Evolutionary conservation across 73 alveolate genomes (phyloP), one percentile per base, ranked within the genome.

Genomic region (Paramecium sexaurelia): DNA sequence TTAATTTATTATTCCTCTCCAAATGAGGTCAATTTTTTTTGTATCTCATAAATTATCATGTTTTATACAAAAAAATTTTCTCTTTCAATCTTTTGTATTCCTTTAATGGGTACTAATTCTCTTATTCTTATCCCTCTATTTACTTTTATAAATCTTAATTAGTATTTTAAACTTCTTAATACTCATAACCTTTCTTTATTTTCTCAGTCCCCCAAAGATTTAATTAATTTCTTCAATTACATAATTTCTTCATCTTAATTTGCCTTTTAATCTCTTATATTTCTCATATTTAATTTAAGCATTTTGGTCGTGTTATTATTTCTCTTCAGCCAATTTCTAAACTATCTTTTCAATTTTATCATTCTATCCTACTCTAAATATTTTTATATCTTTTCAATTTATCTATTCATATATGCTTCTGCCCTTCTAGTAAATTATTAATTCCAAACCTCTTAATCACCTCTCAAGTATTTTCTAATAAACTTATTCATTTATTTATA

Each of bases 321-420:
- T 22, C 29, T 93, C 96, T 32, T 91, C 93, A 9, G 95, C 84
- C 22, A 93, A 43, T 56, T 92, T 93, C 26, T 55, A 36, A 9
- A 93, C 86, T 13, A 93, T 85, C 20, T 57, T 75, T 57, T 88
- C 93, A 27, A 93, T 43, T 83, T 93, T 83, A 35, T 71, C 57
- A 84, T 93, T 89, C 96, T 69, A 36, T 93, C 91, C 35, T 51
- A 36, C 22, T 69, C 95, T 10, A 93, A 24, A 56, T 93, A 89
- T 20, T 91, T 91, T 57, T 85, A 26, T 17, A 93, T 55, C 41
- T 75, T 75, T n/a, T 75, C 41, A 36, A 84, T 93, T 32, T 91
- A 22, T 22, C 75, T 89, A 78, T 91, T 91, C 66, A 93, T 27
- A 13, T 93, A 95, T n/a, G 92, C 68, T 55, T 73, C 92, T 83